phyloP scores from a whole-genome alignment of 352 stramenopile species.

The Phytopythium aichiense region DNA sequence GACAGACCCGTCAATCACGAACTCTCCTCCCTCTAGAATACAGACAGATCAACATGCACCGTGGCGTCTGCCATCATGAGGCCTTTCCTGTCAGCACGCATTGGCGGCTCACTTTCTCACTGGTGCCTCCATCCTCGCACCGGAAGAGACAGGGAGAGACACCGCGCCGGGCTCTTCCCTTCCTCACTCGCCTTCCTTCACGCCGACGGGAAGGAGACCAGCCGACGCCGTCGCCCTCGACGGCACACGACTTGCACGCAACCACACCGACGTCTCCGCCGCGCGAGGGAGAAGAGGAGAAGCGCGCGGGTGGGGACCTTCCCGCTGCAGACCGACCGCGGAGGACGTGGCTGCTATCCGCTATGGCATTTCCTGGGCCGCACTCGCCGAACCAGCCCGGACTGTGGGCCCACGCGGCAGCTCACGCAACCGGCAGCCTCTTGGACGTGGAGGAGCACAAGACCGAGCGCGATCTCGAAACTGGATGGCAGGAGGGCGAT shows the following conservation, averaged over 20 bases:
- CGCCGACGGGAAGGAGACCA: neutral
- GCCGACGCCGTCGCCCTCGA: neutral
- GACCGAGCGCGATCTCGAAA: neutral
- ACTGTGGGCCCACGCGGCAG: neutral
- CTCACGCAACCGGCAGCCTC: neutral
- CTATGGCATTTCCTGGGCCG: neutral
- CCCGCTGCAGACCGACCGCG: neutral
- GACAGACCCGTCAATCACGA: neutral
- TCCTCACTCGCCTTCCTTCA: neutral
- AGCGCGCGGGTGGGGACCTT: neutral
- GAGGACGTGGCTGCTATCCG: neutral
- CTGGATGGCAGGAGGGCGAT: neutral
- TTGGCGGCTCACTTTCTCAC: neutral
- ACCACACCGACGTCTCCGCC: neutral
- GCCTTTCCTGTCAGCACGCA: neutral
- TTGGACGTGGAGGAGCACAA: slow-evolving; percentile 1
- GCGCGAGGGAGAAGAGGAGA: neutral
- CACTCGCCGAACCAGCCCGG: neutral
- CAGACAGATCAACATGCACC: neutral
- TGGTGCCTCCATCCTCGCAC: neutral
- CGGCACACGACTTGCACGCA: neutral
- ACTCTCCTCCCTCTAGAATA: neutral
- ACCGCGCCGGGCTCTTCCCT: neutral
- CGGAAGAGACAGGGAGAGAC: neutral
- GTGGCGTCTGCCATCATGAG: neutral